phyloP scores from a whole-genome alignment of 371 early-diverging fungal genomes.

The Parasitella parasitica region DNA sequence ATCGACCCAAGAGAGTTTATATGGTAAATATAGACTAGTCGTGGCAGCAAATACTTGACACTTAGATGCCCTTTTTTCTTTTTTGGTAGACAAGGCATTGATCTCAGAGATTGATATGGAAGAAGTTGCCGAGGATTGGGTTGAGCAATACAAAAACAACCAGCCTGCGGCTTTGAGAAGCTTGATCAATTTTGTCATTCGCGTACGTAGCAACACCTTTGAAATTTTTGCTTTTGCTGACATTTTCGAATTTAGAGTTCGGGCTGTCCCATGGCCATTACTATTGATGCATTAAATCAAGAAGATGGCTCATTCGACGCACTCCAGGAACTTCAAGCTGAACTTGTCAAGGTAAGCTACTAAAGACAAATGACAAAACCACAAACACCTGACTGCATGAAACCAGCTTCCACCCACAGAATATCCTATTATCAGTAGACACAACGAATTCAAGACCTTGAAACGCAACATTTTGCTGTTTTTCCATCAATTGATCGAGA shows the following conservation, averaged over 20 bases:
- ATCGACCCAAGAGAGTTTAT: slow-evolving; percentile 19
- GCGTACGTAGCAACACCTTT: slow-evolving; percentile 34
- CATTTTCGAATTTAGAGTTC: slow-evolving; percentile 28
- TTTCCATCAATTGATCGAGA: slow-evolving; percentile 57
- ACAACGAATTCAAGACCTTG: slow-evolving; percentile 59
- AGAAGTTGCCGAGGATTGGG: slow-evolving; percentile 26
- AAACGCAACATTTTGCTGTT: slow-evolving; percentile 60
- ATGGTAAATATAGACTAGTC: too few species aligned
- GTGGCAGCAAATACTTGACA: too few species aligned
- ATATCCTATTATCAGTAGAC: slow-evolving; percentile 64
- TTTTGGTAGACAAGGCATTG: background rate
- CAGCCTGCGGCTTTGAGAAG: slow-evolving; percentile 39
- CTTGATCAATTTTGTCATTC: slow-evolving; percentile 63
- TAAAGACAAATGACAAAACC: too few species aligned
- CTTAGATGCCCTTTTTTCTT: too few species aligned
- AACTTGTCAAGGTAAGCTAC: slow-evolving; percentile 36
- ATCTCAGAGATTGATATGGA: slow-evolving; percentile 21
- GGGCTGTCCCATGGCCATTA: slow-evolving; percentile 44
- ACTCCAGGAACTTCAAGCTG: slow-evolving; percentile 44
- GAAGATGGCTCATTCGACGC: slow-evolving; percentile 43
- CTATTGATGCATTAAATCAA: slow-evolving; percentile 32
- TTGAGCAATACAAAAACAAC: slow-evolving; percentile 23
- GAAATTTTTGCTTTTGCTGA: background rate
- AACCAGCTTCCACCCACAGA: slow-evolving; percentile 62
- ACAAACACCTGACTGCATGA: too few species aligned